Base-by-base conservation (phyloP, 1,284 basidiomycete species). In the Melanopsichium pennsylvanicum region DNA sequence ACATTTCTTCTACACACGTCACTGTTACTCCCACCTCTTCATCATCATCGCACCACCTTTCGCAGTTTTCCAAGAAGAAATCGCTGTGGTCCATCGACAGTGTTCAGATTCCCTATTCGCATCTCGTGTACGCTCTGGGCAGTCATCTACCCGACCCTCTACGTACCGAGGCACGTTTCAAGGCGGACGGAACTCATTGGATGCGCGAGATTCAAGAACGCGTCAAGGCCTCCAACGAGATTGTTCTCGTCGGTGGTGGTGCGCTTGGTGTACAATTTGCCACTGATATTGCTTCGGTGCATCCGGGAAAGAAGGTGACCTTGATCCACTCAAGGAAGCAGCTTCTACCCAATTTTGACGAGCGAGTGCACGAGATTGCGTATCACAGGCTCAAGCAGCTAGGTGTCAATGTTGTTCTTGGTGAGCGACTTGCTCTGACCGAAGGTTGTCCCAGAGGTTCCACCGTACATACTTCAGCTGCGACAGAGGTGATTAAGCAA, bases 121-220 rank as follows among this genome's bases (percentile, higher is more conserved):
- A 81, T 44, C 73, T 81, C 26, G 64, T 81, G 21, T 81, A 81
- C 42, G 79, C 79, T 0, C 69, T 81, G 15, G 79, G 79, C 41
- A 76, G 73, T 13, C 78, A 81, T 38, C 57, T 81, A 19, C 79
- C 79, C 3, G 79, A 81, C 32, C 79, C 79, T 9, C 59, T 81
- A 15, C 71, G 76, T 40, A 75, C 67, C n/a, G 74, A 78, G 6
- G 64, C 76, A 8, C 61, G 70, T 22, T 72, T 70, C 16, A 81
- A 81, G 57, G 27, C 43, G 9, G 57, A 74, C 13, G 76, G 79
- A 18, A 48, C 75, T 11, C 9, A 39, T 18, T 80, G 76, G 79
- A 78, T 81, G 76, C 42, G 51, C 21, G 40, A 66, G 25, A 64
- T 69, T 11, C 76, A 81, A 41, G 33, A 57, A 10, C 70, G 75